phyloP scores from a whole-genome alignment of 2,329 filamentous ascomycete genomes.

The Ceratocystis lukuohia region DNA sequence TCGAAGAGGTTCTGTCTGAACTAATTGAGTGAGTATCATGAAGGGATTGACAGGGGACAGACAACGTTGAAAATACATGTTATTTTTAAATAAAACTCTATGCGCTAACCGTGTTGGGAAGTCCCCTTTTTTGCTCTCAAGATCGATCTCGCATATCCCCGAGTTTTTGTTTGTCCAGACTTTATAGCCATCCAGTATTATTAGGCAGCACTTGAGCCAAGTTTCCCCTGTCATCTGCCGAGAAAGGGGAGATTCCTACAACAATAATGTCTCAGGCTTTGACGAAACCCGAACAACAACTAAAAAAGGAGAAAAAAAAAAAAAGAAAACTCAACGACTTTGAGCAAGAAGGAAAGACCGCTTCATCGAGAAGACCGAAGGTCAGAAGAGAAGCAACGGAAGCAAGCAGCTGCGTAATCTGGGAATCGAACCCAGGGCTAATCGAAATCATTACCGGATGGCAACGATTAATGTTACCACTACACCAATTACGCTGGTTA shows the following conservation, averaged over 20 bases:
- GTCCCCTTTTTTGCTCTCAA: too few relatives aligned
- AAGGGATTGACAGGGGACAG: too few relatives aligned
- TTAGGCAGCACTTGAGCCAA: background rate
- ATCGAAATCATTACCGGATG: background rate
- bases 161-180: too few relatives aligned
- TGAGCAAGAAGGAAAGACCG: background rate
- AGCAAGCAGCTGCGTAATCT: background rate
- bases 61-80: too few relatives aligned
- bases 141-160: too few relatives aligned
- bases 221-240: background rate
- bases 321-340: background rate
- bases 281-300: background rate
- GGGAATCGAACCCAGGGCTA: slow-evolving; percentile 4
- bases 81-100: too few relatives aligned
- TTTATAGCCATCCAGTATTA: too few relatives aligned
- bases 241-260: background rate
- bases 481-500: background rate
- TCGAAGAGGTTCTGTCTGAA: too few relatives aligned
- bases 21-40: too few relatives aligned
- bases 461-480: slow-evolving; percentile 5
- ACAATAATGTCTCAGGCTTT: background rate
- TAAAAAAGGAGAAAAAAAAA: background rate
- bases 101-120: too few relatives aligned
- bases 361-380: background rate
- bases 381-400: background rate